Percentiles rank a stretch among this genome's conserved stretches.
Conservation (phyloP, 116 monocot genomes). For the Posidonia oceanica region DNA sequence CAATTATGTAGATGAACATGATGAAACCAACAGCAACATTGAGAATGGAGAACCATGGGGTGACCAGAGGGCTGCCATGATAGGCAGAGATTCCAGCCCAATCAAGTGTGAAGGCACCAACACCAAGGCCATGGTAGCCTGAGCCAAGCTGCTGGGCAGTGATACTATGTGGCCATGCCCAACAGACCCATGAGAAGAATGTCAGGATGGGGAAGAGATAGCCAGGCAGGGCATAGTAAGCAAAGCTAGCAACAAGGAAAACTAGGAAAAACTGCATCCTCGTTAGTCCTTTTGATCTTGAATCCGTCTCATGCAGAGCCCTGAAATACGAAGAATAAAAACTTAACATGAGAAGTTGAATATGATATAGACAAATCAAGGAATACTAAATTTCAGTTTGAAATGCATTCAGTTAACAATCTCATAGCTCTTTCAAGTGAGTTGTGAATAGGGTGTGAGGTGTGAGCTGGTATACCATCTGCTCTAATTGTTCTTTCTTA, state of each 20-base stretch:
- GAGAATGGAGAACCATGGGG: constrained; percentile 55
- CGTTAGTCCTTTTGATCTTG: constrained; percentile 15
- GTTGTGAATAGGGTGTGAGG: too few relatives aligned
- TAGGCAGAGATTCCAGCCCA: constrained; percentile 66
- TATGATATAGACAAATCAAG: too few relatives aligned
- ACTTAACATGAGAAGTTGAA: neutral
- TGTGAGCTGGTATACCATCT: too few relatives aligned
- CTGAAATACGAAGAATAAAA: constrained; percentile 11
- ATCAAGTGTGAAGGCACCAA: constrained; percentile 57
- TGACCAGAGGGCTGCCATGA: constrained; percentile 52
- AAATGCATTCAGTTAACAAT: too few relatives aligned
- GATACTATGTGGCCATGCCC: constrained; percentile 45
- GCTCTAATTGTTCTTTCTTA: too few relatives aligned
- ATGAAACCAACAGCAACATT: constrained; percentile 45
- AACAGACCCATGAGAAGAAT: constrained; percentile 75
- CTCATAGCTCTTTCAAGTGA: too few relatives aligned
- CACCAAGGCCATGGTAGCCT: constrained; percentile 46
- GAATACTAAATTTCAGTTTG: too few relatives aligned
- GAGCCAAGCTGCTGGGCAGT: constrained; percentile 65
- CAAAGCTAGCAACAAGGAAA: constrained; percentile 39
- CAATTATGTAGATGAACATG: constrained; percentile 60
- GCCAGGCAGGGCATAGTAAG: constrained; percentile 51
- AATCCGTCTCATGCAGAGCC: constrained; percentile 55
- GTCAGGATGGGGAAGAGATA: constrained; percentile 56
- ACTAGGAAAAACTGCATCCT: constrained; percentile 52